Base-by-base conservation (phyloP, 768 basidiomycete species). In the Phanerodontia chrysosporium region DNA sequence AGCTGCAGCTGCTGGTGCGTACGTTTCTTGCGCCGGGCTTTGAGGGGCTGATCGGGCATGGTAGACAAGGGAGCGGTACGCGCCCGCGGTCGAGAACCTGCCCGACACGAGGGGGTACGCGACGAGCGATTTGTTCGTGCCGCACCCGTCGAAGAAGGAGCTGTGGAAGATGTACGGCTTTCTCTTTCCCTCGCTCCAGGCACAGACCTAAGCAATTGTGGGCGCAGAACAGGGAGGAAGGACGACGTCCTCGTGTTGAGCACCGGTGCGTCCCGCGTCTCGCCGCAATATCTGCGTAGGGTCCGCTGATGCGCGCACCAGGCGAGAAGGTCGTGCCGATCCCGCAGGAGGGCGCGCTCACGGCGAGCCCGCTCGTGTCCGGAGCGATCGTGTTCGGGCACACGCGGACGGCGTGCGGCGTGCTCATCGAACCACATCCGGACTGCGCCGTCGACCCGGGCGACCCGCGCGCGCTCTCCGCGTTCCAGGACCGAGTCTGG, bases 181-280 rank as follows among this genome's bases (percentile, higher is more conserved):
- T 24, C 16, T 44, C 58, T 25, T 66, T 67, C 10, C 55, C 67
- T 44, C 66, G 67, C 69, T 72, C 57, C 68, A 66, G 49, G 63
- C 66, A n/a, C 64, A 66, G 62, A 66, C 39, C 10, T 55, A 55
- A n/a, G 21, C 6, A 25, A n/a, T n/a, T 48, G 1, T 60, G 12
- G 66, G 59, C 51, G 61, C 63, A 61, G 70, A 36, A 58, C 59
- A 45, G 77, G 76, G 12, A 65, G 76, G 14, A 63, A 61, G 22
- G 78, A 80, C 58, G 79, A 80, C 53, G 77, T 77, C 53, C 76
- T 80, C 48, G 72, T 78, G 60, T 49, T 62, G 16, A 42, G 42
- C 6, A 49, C 58, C 3, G 60, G 62, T 58, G 18, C 18, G 54
- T 8, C n/a, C 8, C 39, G 16, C 35, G 5, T 25, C 49, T 22